A percentile compares a stretch with the other conserved stretches of the same genome.
Conservation (phyloP, 495 filamentous ascomycete genomes). For the Filosporella fistucella region DNA sequence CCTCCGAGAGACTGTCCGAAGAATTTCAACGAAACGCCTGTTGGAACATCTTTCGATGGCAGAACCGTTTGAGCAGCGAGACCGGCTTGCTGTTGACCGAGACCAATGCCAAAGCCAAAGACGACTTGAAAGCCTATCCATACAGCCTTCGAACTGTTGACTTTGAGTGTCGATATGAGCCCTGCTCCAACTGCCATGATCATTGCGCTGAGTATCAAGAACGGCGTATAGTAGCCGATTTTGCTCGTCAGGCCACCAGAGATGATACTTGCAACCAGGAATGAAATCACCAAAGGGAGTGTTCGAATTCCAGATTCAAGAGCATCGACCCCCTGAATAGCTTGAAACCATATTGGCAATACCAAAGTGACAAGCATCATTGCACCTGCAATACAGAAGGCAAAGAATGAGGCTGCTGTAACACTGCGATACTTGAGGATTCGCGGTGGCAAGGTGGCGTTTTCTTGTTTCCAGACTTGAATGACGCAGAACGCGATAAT, state of each 20-base stretch:
- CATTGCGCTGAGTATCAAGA: conserved; percentile 45
- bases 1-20: conserved; percentile 59
- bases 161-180: conserved; percentile 54
- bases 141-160: conserved; percentile 39
- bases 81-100: conserved; percentile 65
- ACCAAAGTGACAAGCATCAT: conserved; percentile 69
- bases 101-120: conserved; percentile 66
- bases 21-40: conserved; percentile 57
- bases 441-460: conserved; percentile 71
- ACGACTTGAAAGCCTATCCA: conserved; percentile 72
- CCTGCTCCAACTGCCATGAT: conserved; percentile 58
- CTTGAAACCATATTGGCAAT: conserved; percentile 76
- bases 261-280: conserved; percentile 41
- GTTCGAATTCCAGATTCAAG: conserved; percentile 71
- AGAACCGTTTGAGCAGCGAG: conserved; percentile 58
- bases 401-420: conserved; percentile 53
- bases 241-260: conserved; percentile 48
- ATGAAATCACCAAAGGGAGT: conserved; percentile 50
- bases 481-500: conserved; percentile 55
- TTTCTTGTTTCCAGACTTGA: conserved; percentile 64
- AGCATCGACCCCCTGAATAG: conserved; percentile 53
- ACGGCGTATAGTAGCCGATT: conserved; percentile 65
- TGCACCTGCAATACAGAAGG: conserved; percentile 52
- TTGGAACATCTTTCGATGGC: conserved; percentile 46
- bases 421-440: conserved; percentile 73